These are phyloP conservation scores for Paraphoma sp. DNA, from an alignment of 2,329 filamentous ascomycete genomes.

Conservation along the genomic window DNA sequence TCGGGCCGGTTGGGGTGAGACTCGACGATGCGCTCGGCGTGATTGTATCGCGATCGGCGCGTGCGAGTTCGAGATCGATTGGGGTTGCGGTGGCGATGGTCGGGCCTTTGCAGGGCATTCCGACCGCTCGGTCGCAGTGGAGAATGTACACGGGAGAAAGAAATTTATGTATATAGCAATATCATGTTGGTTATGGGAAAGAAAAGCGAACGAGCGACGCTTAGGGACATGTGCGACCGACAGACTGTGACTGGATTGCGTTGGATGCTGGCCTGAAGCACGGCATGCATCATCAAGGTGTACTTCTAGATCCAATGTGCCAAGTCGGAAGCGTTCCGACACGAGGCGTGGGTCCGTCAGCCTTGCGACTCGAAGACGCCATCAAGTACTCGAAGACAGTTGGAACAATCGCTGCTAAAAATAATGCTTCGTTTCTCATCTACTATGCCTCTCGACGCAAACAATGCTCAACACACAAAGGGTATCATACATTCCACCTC, in stretches of 20 bases:
- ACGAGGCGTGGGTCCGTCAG: neutral
- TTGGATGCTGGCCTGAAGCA: neutral
- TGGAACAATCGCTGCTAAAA: neutral
- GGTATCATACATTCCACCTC: constrained; percentile 16
- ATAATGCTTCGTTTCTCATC: neutral
- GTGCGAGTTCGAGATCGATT: constrained; percentile 15
- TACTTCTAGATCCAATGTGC: constrained; percentile 1
- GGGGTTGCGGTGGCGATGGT: constrained; percentile 3
- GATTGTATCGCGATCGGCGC: constrained; percentile 3
- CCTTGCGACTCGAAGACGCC: neutral
- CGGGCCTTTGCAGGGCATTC: constrained; percentile 4
- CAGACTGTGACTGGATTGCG: too few species aligned
- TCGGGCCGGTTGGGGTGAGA: neutral
- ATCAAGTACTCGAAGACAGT: neutral
- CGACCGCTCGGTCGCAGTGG: neutral
- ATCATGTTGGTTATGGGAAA: constrained; percentile 5
- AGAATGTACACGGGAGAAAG: too few species aligned
- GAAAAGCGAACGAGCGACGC: neutral
- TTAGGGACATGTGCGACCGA: neutral
- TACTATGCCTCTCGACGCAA: neutral
- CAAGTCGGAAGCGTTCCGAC: constrained; percentile 7
- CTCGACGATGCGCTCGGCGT: constrained; percentile 3
- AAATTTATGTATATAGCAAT: neutral
- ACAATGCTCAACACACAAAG: neutral
- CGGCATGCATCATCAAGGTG: constrained; percentile 4